Base-by-base conservation (phyloP, 208 protist genomes). In the Trypanosoma conorhini region DNA sequence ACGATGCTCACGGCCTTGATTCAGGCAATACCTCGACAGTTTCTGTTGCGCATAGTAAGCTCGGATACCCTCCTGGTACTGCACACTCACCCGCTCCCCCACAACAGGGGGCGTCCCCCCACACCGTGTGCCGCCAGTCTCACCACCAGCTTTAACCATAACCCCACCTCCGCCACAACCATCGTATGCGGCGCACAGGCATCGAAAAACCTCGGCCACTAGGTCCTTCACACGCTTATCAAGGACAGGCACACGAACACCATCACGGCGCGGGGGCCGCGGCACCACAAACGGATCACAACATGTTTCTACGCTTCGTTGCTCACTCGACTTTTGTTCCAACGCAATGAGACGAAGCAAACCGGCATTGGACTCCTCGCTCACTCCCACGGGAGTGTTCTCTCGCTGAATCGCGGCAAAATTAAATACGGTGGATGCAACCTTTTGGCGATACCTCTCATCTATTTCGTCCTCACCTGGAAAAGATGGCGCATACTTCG, bases 41-140 rank as follows among this genome's bases (percentile, higher is more conserved):
- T 96, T 96, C 67, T 96, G 91, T 33, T 72, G 71, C 28, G 84
- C 91, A 70, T 96, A 94, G 72, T 93, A 96, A 19, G 79, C 79
- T 3, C 87, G 83, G 61, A 93, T 86, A 19, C 76, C 52, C 38
- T 93, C 91, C 59, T 96, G 85, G 65, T 90, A 96, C 50, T 91
- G 79, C 21, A 86, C 91, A 35, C 31, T 80, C 26, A 96, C 62
- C 3, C 76, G 74, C n/a, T 91, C 77, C 1, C 80, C 57, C 10
- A 72, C 77, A 33, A 94, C 81, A 52, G 12, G 17, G n/a, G 61
- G 24, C 9, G 59, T 13, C 26, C 17, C 40, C 15, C 61, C 59
- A 22, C 13, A 30, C 31, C n/a, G 24, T 4, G 3, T 15, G 40
- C 31, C 56, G 33, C 44, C 42, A 70, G 5, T 22, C 21, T 52